Conservation (phyloP, 768 basidiomycete genomes). For the Boletellus sp. region DNA sequence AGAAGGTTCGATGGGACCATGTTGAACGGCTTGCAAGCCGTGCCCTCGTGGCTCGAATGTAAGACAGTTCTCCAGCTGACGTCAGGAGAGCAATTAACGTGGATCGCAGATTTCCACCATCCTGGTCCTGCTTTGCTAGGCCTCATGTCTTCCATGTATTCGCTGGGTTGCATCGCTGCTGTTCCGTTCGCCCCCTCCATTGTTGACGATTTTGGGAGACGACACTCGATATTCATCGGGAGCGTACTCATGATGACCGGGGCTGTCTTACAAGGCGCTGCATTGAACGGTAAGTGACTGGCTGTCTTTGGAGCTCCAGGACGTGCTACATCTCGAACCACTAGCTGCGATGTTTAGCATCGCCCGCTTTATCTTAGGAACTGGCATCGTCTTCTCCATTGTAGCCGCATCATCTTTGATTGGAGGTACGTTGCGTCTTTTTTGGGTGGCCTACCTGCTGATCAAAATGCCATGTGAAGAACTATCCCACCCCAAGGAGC, state of each 20-base stretch:
- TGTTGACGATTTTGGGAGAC: constrained; percentile 14
- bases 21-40: constrained; percentile 60
- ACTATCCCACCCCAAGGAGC: constrained; percentile 24
- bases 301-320: background rate
- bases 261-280: constrained; percentile 16
- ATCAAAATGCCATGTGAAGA: constrained; percentile 2
- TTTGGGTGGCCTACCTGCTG: too few relatives aligned
- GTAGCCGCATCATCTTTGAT: constrained; percentile 21
- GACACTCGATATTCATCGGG: constrained; percentile 15
- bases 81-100: background rate
- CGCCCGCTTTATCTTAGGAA: constrained; percentile 18
- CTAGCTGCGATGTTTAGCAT: constrained; percentile 13
- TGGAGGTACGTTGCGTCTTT: constrained; percentile 11
- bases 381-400: constrained; percentile 10
- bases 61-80: constrained; percentile 10
- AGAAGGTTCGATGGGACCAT: constrained; percentile 40
- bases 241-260: constrained; percentile 6
- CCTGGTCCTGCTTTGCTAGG: constrained; percentile 54
- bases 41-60: constrained; percentile 54
- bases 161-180: constrained; percentile 54
- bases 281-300: constrained; percentile 9
- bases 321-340: background rate
- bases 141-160: constrained; percentile 57
- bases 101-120: constrained; percentile 43
- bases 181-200: constrained; percentile 37